Conservation (phyloP, 306 rosid genomes). For the Canavalia gladiata region DNA sequence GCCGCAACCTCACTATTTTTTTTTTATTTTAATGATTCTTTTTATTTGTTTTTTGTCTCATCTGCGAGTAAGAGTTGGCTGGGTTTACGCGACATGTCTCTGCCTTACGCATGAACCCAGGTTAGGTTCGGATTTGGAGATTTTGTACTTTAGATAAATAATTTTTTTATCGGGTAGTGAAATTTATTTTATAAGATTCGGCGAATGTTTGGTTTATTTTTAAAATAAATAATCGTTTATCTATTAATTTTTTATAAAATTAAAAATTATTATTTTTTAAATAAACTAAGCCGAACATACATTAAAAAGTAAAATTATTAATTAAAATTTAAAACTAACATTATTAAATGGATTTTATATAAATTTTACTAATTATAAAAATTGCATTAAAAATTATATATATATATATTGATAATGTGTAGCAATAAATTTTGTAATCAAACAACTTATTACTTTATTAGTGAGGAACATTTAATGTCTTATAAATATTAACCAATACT, state of each 20-base stretch:
- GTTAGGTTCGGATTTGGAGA: slow-evolving; percentile 47
- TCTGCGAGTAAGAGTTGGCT: slow-evolving; percentile 48
- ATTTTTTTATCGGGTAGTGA: neutral
- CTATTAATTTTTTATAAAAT: too few species aligned
- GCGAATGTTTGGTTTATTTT: too few species aligned
- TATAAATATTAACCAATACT: too few species aligned
- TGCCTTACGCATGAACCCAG: slow-evolving; percentile 6
- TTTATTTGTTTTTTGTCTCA: slow-evolving; percentile 51
- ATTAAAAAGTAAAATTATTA: too few species aligned
- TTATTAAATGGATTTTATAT: neutral
- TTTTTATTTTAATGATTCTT: neutral
- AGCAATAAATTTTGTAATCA: neutral
- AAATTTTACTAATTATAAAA: too few species aligned
- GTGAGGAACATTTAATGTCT: neutral
- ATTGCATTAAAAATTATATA: neutral
- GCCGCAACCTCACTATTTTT: slow-evolving; percentile 44
- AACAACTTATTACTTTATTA: neutral
- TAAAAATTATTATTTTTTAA: too few species aligned
- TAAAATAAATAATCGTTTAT: too few species aligned
- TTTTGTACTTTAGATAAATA: neutral
- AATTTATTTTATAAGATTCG: too few species aligned
- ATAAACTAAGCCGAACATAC: too few species aligned
- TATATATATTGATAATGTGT: neutral
- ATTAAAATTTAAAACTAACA: neutral
- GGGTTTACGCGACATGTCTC: slow-evolving; percentile 47